These are phyloP conservation scores for Cryptococcus floricola DNA, from an alignment of 1,284 basidiomycete species.

Conservation along the genomic window DNA sequence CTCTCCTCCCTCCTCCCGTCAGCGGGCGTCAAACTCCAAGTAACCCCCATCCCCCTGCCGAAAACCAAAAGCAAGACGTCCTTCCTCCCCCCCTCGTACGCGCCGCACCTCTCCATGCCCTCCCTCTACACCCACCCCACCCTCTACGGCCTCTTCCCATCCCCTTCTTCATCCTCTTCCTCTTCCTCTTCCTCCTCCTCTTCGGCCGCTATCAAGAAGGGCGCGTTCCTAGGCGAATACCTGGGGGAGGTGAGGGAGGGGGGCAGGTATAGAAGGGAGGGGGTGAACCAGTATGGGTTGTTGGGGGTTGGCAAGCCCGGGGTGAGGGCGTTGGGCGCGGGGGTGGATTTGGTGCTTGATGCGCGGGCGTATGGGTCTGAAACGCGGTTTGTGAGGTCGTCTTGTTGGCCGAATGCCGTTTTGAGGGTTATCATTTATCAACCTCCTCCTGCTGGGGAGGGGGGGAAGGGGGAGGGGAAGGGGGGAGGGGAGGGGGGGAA, in stretches of 20 bases:
- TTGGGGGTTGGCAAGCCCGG: constrained; percentile 58
- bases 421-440: constrained; percentile 65
- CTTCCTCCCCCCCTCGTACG: constrained; percentile 40
- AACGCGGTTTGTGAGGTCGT: constrained; percentile 71
- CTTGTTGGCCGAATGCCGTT: constrained; percentile 86
- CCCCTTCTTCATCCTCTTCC: no score
- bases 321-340: constrained; percentile 75
- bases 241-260: constrained; percentile 42
- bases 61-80: constrained; percentile 8
- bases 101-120: constrained; percentile 21
- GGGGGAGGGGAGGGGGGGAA: constrained; percentile 35
- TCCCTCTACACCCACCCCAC: constrained; percentile 41
- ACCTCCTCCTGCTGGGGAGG: not conserved
- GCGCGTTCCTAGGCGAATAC: constrained; percentile 44
- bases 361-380: constrained; percentile 72
- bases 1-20: constrained; percentile 26
- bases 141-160: constrained; percentile 45
- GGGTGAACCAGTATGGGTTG: constrained; percentile 55
- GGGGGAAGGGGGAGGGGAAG: no score
- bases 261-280: constrained; percentile 47
- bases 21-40: not conserved
- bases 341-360: constrained; percentile 77
- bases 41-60: constrained; percentile 22
- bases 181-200: no score
- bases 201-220: constrained; percentile 9